These are phyloP conservation scores for Cordyceps pruinosa DNA, from an alignment of 2,329 filamentous ascomycete species.

Conservation along the genomic window DNA sequence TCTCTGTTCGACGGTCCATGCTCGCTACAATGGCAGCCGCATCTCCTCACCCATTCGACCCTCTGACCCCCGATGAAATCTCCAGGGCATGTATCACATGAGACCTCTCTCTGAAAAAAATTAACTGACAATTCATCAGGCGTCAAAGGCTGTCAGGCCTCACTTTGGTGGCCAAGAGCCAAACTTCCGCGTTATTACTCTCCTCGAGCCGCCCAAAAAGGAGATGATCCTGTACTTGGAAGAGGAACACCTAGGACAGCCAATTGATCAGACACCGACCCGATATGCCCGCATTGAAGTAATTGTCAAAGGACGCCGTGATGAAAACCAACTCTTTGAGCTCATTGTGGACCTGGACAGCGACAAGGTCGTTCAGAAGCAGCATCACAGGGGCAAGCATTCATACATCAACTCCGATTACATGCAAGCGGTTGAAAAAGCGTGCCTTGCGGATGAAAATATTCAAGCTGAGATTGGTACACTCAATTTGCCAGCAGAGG, in stretches of 20 bases:
- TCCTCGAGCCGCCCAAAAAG: slow-evolving; percentile 44
- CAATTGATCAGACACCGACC: slow-evolving; percentile 15
- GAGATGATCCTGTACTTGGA: slow-evolving; percentile 39
- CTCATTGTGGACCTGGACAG: slow-evolving; percentile 25
- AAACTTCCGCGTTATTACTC: slow-evolving; percentile 43
- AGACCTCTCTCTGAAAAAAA: not conserved
- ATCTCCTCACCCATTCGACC: slow-evolving; percentile 21
- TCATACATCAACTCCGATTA: slow-evolving; percentile 41
- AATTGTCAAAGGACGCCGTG: slow-evolving; percentile 16
- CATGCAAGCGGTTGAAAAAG: slow-evolving; percentile 41
- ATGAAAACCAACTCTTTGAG: slow-evolving; percentile 22
- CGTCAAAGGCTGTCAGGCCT: slow-evolving; percentile 18
- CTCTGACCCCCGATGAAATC: slow-evolving; percentile 22
- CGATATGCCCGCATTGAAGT: slow-evolving; percentile 35
- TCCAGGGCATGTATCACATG: slow-evolving; percentile 13
- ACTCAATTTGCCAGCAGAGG: slow-evolving; percentile 37
- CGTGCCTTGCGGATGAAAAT: slow-evolving; percentile 34
- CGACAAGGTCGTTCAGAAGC: slow-evolving; percentile 17
- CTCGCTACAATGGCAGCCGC: not conserved
- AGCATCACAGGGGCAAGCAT: slow-evolving; percentile 34
- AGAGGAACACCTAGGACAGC: slow-evolving; percentile 26
- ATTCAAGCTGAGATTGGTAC: slow-evolving; percentile 37
- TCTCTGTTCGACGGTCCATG: not conserved
- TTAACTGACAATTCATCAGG: slow-evolving; percentile 14
- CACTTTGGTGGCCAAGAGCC: slow-evolving; percentile 18